These are phyloP conservation scores for Cucumis hystrix DNA, from an alignment of 306 rosid genomes.

Conservation along the genomic window DNA sequence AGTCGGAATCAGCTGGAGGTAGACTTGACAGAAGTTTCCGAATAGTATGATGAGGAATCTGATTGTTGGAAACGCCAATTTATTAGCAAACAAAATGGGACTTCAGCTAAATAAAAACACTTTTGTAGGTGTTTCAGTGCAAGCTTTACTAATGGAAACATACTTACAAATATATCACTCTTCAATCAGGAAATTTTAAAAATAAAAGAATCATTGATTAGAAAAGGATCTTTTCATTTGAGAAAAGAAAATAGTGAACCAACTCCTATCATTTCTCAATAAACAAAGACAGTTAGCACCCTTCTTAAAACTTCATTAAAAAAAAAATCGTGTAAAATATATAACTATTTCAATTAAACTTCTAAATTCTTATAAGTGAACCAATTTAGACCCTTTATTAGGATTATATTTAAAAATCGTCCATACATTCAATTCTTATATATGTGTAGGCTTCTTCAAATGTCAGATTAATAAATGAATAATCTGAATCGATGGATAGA, in stretches of 20 bases:
- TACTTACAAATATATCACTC: neutral
- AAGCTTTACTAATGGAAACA: too few relatives aligned
- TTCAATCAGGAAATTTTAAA: neutral
- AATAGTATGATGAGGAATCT: conserved; percentile 60
- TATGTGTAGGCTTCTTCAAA: too few relatives aligned
- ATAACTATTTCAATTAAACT: too few relatives aligned
- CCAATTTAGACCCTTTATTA: too few relatives aligned
- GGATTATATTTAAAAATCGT: too few relatives aligned
- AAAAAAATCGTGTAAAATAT: too few relatives aligned
- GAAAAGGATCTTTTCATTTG: neutral
- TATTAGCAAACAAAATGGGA: neutral
- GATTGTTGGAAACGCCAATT: conserved; percentile 17
- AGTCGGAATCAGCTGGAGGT: conserved; percentile 72
- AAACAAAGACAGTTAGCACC: neutral
- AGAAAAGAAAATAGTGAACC: neutral
- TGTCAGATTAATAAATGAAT: too few relatives aligned
- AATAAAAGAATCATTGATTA: neutral
- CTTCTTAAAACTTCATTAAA: too few relatives aligned
- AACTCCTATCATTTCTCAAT: neutral
- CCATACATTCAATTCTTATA: too few relatives aligned
- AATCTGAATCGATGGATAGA: too few relatives aligned
- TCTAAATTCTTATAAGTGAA: too few relatives aligned
- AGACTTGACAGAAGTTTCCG: conserved; percentile 64
- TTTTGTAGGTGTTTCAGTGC: neutral
- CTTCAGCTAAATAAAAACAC: neutral